Base-by-base conservation (phyloP, 129 eudicot genomes). In the Chrysanthemum seticuspe region DNA sequence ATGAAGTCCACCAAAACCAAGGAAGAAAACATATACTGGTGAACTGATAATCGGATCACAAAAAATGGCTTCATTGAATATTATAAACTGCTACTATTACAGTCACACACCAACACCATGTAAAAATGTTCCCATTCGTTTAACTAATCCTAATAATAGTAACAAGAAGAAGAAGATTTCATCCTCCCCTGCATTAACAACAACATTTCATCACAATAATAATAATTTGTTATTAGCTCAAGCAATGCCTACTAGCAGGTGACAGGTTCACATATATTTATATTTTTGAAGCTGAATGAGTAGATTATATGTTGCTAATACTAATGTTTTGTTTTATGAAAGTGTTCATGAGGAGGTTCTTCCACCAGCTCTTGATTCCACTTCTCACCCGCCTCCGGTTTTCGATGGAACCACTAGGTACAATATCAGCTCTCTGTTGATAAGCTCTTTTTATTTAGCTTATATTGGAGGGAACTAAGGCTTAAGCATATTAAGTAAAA, bases 371-470 rank as follows among this genome's bases (percentile, higher is more conserved):
- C 97, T 91, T 77, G 89, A 83, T 87, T 91, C 96, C 77, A 79
- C 87, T 63, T 91, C 97, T 64, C 87, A 91, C 73, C 93, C 97
- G 62, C 97, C 97, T 76, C 63, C 93, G 19, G 67, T 91, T 55
- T 91, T 91, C 59, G 97, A 91, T 81, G 97, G 97, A 72, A 89
- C 86, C 10, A 85, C 87, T 52, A 88, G 97, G 95, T 82, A 76
- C 52, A 19, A 73, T 44, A 71, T 40, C 10, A 1, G 47, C 47
- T 6, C 55, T 19, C 13, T 4, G 13, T 34, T 29, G 34, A 29
- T 29, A 29, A 29, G 5, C 4, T 3, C 44, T 11, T 15, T 56
- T n/a, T 56, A 14, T 16, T 1, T 56, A 9, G 21, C 2, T n/a
- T 56, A 56, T 29, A 29, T 29, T 29, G 34, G 34, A 29, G 34